A percentile compares a stretch with the other conserved stretches of the same genome.
Conservation (phyloP, 768 basidiomycete genomes). For the Lactifluus pinguis region DNA sequence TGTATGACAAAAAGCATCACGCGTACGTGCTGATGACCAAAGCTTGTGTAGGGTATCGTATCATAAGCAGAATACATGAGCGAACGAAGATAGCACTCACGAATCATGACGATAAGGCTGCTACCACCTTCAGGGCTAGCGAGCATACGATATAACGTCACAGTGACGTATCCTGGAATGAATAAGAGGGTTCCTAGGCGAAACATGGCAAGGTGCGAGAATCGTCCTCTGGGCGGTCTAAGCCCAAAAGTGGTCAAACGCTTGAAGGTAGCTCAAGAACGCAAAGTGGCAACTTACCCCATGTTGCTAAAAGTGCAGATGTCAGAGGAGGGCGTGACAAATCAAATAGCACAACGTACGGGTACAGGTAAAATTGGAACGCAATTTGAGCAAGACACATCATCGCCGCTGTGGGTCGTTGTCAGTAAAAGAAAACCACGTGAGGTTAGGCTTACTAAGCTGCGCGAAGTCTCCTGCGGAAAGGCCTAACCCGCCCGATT, state of each 20-base stretch:
- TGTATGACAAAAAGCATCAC: not conserved
- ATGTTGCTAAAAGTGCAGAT: conserved; percentile 26
- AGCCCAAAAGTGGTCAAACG: not conserved
- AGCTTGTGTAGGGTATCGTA: conserved; percentile 32
- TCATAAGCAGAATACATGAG: conserved; percentile 6
- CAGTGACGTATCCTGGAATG: conserved; percentile 82
- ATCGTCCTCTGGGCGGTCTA: conserved; percentile 73
- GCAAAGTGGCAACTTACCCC: conserved; percentile 23
- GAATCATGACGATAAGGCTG: conserved; percentile 72
- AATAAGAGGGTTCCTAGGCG: conserved; percentile 78
- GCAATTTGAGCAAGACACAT: conserved; percentile 94
- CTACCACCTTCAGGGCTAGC: conserved; percentile 63
- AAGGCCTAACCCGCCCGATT: conserved; percentile 82
- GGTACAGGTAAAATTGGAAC: conserved; percentile 87
- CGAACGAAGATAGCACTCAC: conserved; percentile 32
- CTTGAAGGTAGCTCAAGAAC: not conserved
- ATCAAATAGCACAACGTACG: conserved; percentile 40
- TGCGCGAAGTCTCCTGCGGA: conserved; percentile 89
- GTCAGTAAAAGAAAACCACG: conserved; percentile 8
- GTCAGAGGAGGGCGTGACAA: not conserved
- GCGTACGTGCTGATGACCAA: conserved; percentile 76
- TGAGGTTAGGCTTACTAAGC: conserved; percentile 48
- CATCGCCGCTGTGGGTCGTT: conserved; percentile 54
- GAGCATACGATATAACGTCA: conserved; percentile 63
- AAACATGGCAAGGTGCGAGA: conserved; percentile 85